Conservation (phyloP, 176 grass and related monocot genomes). For the Triticum timopheevii region DNA sequence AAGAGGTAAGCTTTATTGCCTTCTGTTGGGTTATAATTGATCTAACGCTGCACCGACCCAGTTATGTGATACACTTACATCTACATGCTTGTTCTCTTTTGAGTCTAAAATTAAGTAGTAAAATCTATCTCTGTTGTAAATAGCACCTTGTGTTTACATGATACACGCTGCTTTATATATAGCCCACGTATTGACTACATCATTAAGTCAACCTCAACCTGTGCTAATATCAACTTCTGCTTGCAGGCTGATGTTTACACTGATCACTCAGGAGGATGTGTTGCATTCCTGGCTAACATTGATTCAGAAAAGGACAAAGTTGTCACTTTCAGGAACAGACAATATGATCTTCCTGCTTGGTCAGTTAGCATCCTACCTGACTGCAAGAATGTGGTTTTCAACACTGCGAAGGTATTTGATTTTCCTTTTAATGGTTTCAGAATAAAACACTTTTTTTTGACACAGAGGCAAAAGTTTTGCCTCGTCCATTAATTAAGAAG, state of each 20-base stretch:
- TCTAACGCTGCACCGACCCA: background rate
- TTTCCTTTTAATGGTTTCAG: background rate
- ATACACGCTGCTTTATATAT: background rate
- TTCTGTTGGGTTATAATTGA: background rate
- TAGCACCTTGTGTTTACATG: background rate
- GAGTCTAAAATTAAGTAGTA: background rate
- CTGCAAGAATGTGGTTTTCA: slow-evolving; percentile 94
- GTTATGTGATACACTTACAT: background rate
- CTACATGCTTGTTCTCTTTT: background rate
- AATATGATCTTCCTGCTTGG: slow-evolving; percentile 93
- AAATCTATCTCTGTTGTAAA: background rate
- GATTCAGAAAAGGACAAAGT: slow-evolving; percentile 69
- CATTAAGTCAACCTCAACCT: background rate
- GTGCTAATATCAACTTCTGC: background rate
- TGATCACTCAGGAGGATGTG: slow-evolving; percentile 79
- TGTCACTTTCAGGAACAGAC: slow-evolving; percentile 62
- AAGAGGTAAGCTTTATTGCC: slow-evolving; percentile 59
- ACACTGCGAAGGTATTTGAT: slow-evolving; percentile 75
- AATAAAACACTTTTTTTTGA: background rate
- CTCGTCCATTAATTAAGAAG: too few relatives aligned
- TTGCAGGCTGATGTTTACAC: slow-evolving; percentile 83
- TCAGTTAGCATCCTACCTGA: slow-evolving; percentile 97
- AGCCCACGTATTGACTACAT: background rate
- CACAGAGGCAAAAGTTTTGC: too few relatives aligned
- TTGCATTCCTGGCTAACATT: slow-evolving; percentile 80